A percentile compares a stretch with the other conserved stretches of the same genome.
These are phyloP conservation scores for Tetrahymena elliotti DNA, from an alignment of 73 alveolate genomes.

Conservation along the genomic window DNA sequence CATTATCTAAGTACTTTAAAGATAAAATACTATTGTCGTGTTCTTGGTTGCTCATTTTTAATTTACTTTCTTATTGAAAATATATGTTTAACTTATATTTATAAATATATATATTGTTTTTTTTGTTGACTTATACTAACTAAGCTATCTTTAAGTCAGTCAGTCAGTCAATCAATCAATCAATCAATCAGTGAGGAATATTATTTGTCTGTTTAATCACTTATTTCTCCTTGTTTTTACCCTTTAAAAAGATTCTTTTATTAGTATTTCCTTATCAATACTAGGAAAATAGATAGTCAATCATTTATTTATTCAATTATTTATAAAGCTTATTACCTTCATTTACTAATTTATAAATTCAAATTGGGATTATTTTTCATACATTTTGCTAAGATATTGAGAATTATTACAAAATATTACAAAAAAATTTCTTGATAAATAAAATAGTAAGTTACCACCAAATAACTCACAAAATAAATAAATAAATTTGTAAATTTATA, in stretches of 20 bases:
- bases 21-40: not conserved
- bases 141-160: not conserved
- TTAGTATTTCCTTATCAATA: not conserved
- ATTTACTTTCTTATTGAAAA: not conserved
- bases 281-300: too few species aligned
- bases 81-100: not conserved
- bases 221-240: not conserved
- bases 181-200: not conserved
- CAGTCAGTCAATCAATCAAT: not conserved
- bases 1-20: not conserved
- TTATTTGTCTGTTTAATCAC: not conserved
- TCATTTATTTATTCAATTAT: too few species aligned
- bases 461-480: too few species aligned
- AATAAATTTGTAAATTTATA: too few species aligned
- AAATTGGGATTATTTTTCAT: too few species aligned
- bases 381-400: too few species aligned
- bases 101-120: not conserved
- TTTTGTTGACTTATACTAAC: not conserved
- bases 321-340: too few species aligned
- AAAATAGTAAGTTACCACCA: too few species aligned
- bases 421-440: too few species aligned
- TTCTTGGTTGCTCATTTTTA: not conserved
- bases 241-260: not conserved
- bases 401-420: too few species aligned
- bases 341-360: too few species aligned